Conservation (phyloP, 805 yeast genomes). For the Saturnispora silvae region DNA sequence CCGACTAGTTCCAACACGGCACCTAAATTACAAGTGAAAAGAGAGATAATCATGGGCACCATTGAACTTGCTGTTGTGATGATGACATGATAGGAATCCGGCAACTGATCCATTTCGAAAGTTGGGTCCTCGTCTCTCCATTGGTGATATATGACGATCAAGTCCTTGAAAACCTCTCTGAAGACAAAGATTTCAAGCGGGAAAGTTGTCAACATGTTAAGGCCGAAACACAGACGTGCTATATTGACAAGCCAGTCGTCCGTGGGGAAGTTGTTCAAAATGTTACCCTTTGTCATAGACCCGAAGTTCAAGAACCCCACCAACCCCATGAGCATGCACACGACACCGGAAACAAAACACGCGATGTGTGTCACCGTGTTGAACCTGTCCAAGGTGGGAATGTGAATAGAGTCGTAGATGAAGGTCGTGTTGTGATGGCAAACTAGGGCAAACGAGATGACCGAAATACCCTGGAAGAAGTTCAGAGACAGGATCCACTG, state of each 20-base stretch:
- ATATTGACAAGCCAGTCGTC: conserved; percentile 68
- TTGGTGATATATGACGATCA: conserved; percentile 27
- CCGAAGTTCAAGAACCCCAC: conserved; percentile 72
- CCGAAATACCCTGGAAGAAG: conserved; percentile 85
- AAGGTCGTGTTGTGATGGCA: conserved; percentile 93
- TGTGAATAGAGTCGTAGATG: conserved; percentile 72
- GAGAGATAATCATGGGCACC: conserved; percentile 62
- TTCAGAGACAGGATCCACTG: conserved; percentile 48
- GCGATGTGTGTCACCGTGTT: conserved; percentile 73
- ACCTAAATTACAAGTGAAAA: conserved; percentile 80
- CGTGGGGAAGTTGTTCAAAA: conserved; percentile 75
- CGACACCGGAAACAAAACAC: conserved; percentile 69
- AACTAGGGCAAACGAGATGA: conserved; percentile 88
- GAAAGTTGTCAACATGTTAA: conserved; percentile 85
- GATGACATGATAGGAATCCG: conserved; percentile 42
- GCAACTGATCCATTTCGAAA: conserved; percentile 17
- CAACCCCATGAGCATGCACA: conserved; percentile 68
- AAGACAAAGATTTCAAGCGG: conserved; percentile 88
- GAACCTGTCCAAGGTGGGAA: conserved; percentile 69
- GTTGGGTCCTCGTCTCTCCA: conserved; percentile 10
- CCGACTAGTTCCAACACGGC: conserved; percentile 85
- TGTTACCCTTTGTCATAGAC: conserved; percentile 72
- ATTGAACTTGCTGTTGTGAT: conserved; percentile 59
- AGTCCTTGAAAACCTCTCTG: conserved; percentile 72
- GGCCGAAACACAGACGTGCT: conserved; percentile 84